Evolutionary conservation across 2,329 filamentous ascomycete genomes (phyloP).

Genomic region (Nothomitra cinnamomea): DNA sequence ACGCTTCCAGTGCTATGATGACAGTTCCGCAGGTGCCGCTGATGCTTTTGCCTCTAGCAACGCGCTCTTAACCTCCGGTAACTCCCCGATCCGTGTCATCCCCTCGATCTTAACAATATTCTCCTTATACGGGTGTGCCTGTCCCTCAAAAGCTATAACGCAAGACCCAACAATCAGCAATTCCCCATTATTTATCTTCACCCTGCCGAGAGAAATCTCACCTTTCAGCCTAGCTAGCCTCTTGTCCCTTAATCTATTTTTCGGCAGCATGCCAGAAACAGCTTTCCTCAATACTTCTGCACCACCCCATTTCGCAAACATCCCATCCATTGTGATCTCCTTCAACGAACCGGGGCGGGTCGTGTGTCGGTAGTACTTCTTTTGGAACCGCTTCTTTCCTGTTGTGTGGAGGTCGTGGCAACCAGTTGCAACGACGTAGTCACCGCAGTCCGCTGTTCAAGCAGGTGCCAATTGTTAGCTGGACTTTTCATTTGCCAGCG

Average conservation of each 20-base stretch:
- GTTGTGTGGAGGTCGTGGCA: constrained; percentile 78
- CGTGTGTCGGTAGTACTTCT: constrained; percentile 89
- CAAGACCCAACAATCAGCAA: neutral
- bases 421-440: constrained; percentile 91
- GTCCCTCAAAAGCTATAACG: constrained; percentile 66
- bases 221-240: constrained; percentile 73
- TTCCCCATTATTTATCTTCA: neutral
- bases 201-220: constrained; percentile 19
- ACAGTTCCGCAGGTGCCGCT: too few species aligned
- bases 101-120: constrained; percentile 65
- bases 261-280: constrained; percentile 92
- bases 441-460: constrained; percentile 61
- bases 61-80: constrained; percentile 1
- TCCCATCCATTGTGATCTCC: constrained; percentile 80
- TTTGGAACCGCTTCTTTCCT: constrained; percentile 83
- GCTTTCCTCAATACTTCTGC: constrained; percentile 81
- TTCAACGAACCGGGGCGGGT: constrained; percentile 77
- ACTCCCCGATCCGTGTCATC: constrained; percentile 22
- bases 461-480: neutral
- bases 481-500: neutral
- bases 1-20: too few species aligned
- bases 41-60: neutral
- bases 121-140: constrained; percentile 74
- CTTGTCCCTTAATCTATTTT: constrained; percentile 83
- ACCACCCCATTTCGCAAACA: constrained; percentile 90